These are phyloP conservation scores for Triangularia setosa DNA, from an alignment of 2,329 filamentous ascomycete species.

Conservation along the genomic window DNA sequence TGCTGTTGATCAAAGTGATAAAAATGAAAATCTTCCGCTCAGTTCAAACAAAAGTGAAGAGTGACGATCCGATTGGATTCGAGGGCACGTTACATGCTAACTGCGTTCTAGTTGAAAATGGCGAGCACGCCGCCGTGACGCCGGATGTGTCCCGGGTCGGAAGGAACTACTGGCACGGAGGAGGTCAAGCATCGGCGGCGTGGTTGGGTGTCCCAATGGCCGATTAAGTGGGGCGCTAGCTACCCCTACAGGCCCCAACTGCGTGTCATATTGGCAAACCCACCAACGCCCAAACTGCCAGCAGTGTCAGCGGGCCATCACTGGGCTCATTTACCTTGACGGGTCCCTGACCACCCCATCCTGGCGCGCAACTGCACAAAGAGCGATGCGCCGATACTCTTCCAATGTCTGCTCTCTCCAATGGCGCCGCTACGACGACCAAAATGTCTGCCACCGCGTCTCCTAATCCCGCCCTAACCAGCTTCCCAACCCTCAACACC, in stretches of 20 bases:
- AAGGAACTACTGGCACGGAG: background rate
- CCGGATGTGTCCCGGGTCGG: background rate
- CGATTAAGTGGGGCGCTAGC: background rate
- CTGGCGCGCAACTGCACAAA: background rate
- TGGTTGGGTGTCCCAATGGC: background rate
- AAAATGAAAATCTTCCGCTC: background rate
- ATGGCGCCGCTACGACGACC: constrained; percentile 39
- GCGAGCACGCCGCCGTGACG: background rate
- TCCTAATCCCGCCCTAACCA: constrained; percentile 10
- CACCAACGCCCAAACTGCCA: background rate
- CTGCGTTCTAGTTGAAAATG: background rate
- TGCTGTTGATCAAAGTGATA: too few species aligned
- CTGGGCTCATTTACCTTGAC: background rate
- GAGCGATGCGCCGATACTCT: background rate
- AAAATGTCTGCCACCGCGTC: constrained; percentile 27
- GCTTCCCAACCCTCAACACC: constrained; percentile 12
- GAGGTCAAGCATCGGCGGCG: background rate
- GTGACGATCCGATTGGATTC: background rate
- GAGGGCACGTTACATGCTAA: background rate
- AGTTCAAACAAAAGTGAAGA: background rate
- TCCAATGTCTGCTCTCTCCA: constrained; percentile 46
- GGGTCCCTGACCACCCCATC: background rate
- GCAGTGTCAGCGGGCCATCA: constrained; percentile 6
- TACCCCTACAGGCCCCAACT: background rate
- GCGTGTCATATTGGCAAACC: constrained; percentile 1